Percentiles rank a stretch among this genome's conserved stretches.
Evolutionary conservation across 495 filamentous ascomycete genomes (phyloP).

Genomic region (Clohesyomyces aquaticus): DNA sequence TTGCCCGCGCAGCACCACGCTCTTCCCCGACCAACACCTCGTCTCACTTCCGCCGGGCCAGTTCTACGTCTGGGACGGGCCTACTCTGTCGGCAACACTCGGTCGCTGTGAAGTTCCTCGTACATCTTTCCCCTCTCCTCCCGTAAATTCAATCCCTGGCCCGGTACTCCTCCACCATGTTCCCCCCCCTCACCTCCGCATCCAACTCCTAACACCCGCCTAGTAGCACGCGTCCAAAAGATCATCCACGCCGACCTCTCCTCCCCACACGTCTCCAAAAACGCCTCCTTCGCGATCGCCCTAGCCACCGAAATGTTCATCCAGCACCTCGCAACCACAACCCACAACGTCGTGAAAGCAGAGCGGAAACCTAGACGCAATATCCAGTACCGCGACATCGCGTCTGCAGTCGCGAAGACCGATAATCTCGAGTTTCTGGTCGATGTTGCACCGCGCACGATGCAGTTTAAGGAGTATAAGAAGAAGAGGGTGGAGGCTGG

Average conservation of each 20-base stretch:
- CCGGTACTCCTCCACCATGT: too few relatives aligned
- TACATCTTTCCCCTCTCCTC: too few relatives aligned
- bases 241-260: slow-evolving; percentile 89
- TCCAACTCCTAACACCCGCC: too few relatives aligned
- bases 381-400: slow-evolving; percentile 96
- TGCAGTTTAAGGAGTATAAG: slow-evolving; percentile 78
- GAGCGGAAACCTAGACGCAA: slow-evolving; percentile 91
- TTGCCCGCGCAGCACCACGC: too few relatives aligned
- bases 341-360: slow-evolving; percentile 82
- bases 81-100: too few relatives aligned
- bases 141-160: too few relatives aligned
- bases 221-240: slow-evolving; percentile 91
- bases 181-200: too few relatives aligned
- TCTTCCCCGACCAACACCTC: too few relatives aligned
- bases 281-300: slow-evolving; percentile 92
- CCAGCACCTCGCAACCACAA: slow-evolving; percentile 83
- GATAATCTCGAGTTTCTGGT: slow-evolving; percentile 95
- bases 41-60: too few relatives aligned
- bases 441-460: slow-evolving; percentile 86
- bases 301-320: slow-evolving; percentile 97
- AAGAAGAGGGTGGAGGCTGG: slow-evolving; percentile 39
- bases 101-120: too few relatives aligned
- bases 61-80: too few relatives aligned
- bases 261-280: slow-evolving; percentile 80
- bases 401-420: slow-evolving; percentile 81